phyloP scores from a whole-genome alignment of 2,329 filamentous ascomycete genomes.

The Penicillium sp. region DNA sequence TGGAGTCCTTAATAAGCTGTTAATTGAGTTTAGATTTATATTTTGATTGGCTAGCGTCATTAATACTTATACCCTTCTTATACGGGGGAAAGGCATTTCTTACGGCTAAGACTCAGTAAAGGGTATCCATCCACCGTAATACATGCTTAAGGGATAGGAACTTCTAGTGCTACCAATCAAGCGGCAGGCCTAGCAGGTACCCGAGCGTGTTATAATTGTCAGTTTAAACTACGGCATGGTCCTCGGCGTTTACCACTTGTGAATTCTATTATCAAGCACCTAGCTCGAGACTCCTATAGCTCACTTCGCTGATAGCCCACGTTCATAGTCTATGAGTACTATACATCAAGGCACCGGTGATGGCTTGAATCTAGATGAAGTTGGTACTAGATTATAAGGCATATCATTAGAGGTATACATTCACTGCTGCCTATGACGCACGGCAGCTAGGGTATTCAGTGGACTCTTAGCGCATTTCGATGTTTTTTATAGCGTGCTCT shows the following conservation, averaged over 20 bases:
- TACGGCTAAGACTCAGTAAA: too few relatives aligned
- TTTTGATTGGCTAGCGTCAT: too few relatives aligned
- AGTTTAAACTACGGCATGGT: too few relatives aligned
- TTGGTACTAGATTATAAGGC: neutral
- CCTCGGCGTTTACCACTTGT: neutral
- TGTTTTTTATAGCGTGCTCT: neutral
- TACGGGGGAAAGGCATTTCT: too few relatives aligned
- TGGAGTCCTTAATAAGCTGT: too few relatives aligned
- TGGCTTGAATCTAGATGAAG: neutral
- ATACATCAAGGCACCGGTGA: neutral
- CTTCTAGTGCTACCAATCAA: too few relatives aligned
- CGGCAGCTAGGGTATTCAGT: neutral
- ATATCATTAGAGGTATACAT: neutral
- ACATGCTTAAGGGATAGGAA: too few relatives aligned
- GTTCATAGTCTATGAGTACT: neutral
- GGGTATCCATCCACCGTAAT: too few relatives aligned
- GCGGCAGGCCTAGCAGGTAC: too few relatives aligned
- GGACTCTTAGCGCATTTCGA: neutral
- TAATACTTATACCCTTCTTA: too few relatives aligned
- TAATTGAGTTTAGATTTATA: too few relatives aligned
- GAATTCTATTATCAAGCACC: neutral
- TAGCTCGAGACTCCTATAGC: neutral
- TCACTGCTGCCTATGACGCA: neutral
- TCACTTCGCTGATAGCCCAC: neutral
- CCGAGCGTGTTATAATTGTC: too few relatives aligned